Base-by-base conservation (phyloP, 2,329 filamentous ascomycete genomes). In the Thelonectria discophora region DNA sequence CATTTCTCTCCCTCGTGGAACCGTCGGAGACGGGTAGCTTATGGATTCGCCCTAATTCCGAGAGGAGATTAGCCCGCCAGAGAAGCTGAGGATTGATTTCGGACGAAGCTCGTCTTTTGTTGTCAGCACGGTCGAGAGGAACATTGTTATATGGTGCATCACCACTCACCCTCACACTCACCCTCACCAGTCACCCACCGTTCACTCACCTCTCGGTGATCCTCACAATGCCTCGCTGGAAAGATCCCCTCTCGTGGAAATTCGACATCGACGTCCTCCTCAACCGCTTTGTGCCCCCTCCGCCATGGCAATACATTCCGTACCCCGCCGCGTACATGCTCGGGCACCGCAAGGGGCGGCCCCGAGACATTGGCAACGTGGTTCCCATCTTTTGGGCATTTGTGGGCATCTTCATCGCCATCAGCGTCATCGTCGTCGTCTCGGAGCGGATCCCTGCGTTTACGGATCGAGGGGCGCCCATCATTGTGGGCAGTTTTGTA, bases 191-290 rank as follows among this genome's bases (percentile, higher is more conserved):
- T n/a, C n/a, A n/a, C n/a, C n/a, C n/a, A n/a, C n/a, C n/a, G n/a
- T n/a, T n/a, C n/a, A n/a, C n/a, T n/a, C n/a, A n/a, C n/a, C n/a
- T n/a, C n/a, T n/a, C n/a, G n/a, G n/a, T n/a, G n/a, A n/a, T 12
- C 37, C 40, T 21, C 8, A 18, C 42, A 15, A 68, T 71, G 60
- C 56, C 67, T 45, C 55, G 65, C 15, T 57, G 62, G 32, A 12
- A 46, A n/a, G 30, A 67, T 15, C 69, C 67, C 1, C 67, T 42
- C 18, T 64, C 64, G 34, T 84, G 81, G 78, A 82, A 89, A 71
- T 87, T 96, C 76, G 87, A 95, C 77, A 85, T 97, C 65, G 93
- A 97, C 80, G 78, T 77, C n/a, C 87, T 89, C 73, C 74, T 96
- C 52, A 93, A 94, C 74, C 90, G 84, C 3, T 81, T 87, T 62